A percentile compares a stretch with the other conserved stretches of the same genome.
Conservation (phyloP, 352 stramenopile species). For the Pythium brassicae region DNA sequence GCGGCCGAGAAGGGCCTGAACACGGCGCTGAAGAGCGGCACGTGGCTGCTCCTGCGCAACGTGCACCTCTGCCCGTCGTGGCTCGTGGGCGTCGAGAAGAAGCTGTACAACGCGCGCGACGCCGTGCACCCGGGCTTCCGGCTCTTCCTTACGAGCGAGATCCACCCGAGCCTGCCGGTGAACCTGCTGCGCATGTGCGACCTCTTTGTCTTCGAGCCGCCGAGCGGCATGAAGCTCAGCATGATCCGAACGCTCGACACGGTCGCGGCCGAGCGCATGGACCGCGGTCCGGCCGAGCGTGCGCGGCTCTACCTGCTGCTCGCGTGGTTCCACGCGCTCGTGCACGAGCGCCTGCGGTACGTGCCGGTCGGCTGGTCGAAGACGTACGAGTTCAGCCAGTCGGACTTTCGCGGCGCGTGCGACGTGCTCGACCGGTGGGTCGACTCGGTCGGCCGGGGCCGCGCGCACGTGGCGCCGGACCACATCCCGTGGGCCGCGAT, state of each 20-base stretch:
- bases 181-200: conserved; percentile 96
- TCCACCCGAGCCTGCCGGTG: conserved; percentile 94
- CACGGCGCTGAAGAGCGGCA: conserved; percentile 93
- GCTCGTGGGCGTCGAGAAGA: conserved; percentile 97
- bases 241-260: conserved; percentile 94
- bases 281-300: conserved; percentile 83
- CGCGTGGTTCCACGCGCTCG: conserved; percentile 97
- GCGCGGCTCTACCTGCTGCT: conserved; percentile 96
- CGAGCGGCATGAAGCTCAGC: conserved; percentile 96
- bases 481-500: conserved; percentile 98
- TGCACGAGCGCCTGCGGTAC: conserved; percentile 98
- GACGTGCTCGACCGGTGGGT: conserved; percentile 98
- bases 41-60: conserved; percentile 99
- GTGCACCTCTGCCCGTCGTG: conserved; percentile 98
- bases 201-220: conserved; percentile 97
- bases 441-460: conserved; percentile 76
- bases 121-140: conserved; percentile 73
- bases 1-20: conserved; percentile 94
- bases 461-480: conserved; percentile 92
- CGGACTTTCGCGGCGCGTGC: conserved; percentile 95
- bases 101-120: conserved; percentile 87
- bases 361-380: conserved; percentile 98
- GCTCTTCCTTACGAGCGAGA: conserved; percentile 98
- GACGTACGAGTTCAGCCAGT: conserved; percentile 99
- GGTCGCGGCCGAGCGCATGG: conserved; percentile 91